Conservation (phyloP, 83 land plant species). For the Diphasiastrum complanatum region DNA sequence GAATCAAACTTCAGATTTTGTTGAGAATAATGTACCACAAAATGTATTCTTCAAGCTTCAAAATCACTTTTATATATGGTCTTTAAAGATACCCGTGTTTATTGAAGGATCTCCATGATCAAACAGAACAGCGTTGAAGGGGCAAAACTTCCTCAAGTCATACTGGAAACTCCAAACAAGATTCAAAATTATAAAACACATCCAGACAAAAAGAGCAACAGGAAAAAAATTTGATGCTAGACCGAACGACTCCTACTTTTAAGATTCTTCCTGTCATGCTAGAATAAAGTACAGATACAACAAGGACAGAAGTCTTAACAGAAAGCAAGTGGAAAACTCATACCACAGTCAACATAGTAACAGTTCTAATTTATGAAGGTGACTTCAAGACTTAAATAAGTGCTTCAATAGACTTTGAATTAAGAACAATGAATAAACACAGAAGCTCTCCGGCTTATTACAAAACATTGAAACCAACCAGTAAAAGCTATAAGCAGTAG, state of each 20-base stretch:
- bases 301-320: no score
- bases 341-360: no score
- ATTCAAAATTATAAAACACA: not conserved
- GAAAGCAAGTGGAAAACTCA: no score
- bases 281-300: not conserved
- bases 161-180: conserved; percentile 52
- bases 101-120: conserved; percentile 98
- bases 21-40: not conserved
- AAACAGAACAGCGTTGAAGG: conserved; percentile 79
- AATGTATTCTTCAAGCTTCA: not conserved
- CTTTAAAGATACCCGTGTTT: conserved; percentile 62
- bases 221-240: not conserved
- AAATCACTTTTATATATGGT: conserved; percentile 1
- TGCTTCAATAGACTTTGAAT: no score
- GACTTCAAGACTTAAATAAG: no score
- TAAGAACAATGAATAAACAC: no score
- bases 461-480: no score
- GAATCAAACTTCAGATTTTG: no score
- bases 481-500: no score
- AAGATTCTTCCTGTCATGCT: not conserved
- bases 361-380: no score
- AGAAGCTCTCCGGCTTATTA: no score
- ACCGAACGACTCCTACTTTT: not conserved
- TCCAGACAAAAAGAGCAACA: not conserved
- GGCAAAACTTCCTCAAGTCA: conserved; percentile 87